Evolutionary conservation across 495 filamentous ascomycete genomes (phyloP), one percentile per base, ranked within the genome.

Genomic region (Penicillium argentinense): DNA sequence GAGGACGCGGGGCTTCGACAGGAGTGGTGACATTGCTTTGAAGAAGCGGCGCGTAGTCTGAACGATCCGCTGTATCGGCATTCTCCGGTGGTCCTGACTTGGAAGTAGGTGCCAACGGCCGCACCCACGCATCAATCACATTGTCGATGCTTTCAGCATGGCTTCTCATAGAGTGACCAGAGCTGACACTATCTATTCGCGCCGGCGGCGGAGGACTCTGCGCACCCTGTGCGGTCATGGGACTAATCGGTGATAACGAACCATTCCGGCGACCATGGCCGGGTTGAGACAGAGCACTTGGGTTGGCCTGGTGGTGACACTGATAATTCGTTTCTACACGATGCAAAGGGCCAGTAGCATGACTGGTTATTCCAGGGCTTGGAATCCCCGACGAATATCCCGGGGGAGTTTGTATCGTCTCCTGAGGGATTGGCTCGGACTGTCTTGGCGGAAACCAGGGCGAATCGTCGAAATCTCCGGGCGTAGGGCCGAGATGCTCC

Each of bases 401-500:
- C 12, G 56, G 19, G 23, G 54, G 42, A 13, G 43, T 51, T 16
- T 44, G 42, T 7, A 46, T 38, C 5, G 30, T 11, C n/a, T 51
- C 45, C 5, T 49, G 49, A 9, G 45, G 26, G n/a, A 21, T 51
- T 9, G 43, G 46, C 26, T 50, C 18, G 4, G 53, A 49, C 9
- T 41, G 39, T 37, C 53, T 66, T 1, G 59, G 45, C 19, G 48
- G 56, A 26, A 66, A 69, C 41, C 53, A 55, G 9, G 51, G 45
- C n/a, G 48, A 46, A 49, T 70, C 66, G 39, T 73, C 66, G 30
- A 67, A 50, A 14, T 68, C 55, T 21, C 54, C 67, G 5, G 58
- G 56, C 6, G 49, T 54, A n/a, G 63, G 62, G 9, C 63, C 63
- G 48, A 83, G 71, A 53, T 80, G 73, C 42, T 83, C 80, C 80